Conservation (phyloP, 495 filamentous ascomycete species). For the Cercophora scortea region DNA sequence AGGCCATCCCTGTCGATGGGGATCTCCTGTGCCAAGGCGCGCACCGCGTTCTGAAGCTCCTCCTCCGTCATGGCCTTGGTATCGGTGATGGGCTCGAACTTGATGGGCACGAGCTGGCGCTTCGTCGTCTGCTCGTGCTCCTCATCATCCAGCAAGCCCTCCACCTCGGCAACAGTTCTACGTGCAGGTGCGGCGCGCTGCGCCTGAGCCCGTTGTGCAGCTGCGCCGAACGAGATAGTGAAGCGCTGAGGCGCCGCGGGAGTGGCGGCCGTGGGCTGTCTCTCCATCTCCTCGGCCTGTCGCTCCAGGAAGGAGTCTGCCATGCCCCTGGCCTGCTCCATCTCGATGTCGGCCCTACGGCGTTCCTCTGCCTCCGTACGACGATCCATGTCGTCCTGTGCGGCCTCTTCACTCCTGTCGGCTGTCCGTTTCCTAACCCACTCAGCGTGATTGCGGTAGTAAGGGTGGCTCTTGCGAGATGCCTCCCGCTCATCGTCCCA, state of each 20-base stretch:
- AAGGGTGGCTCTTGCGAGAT: slow-evolving; percentile 63
- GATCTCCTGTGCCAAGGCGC: slow-evolving; percentile 81
- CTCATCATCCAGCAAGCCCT: slow-evolving; percentile 89
- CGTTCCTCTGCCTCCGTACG: slow-evolving; percentile 67
- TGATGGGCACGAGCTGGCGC: slow-evolving; percentile 83
- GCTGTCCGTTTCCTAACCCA: slow-evolving; percentile 78
- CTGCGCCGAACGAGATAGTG: slow-evolving; percentile 87
- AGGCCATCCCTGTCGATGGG: slow-evolving; percentile 78
- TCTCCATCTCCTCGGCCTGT: slow-evolving; percentile 78
- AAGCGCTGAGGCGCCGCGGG: slow-evolving; percentile 77
- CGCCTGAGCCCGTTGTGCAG: slow-evolving; percentile 68
- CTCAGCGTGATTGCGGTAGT: slow-evolving; percentile 74
- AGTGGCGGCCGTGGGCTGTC: slow-evolving; percentile 42
- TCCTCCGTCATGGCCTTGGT: slow-evolving; percentile 69
- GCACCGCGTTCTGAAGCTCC: slow-evolving; percentile 70
- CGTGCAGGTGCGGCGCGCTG: slow-evolving; percentile 57
- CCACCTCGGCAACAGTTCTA: slow-evolving; percentile 85
- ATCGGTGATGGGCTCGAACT: slow-evolving; percentile 69
- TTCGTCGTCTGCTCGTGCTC: slow-evolving; percentile 68
- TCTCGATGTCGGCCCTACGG: slow-evolving; percentile 57
- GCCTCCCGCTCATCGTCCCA: slow-evolving; percentile 87
- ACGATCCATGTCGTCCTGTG: slow-evolving; percentile 75
- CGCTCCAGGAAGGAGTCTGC: slow-evolving; percentile 89
- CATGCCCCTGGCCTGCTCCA: slow-evolving; percentile 74
- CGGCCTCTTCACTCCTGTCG: slow-evolving; percentile 64